Evolutionary conservation across 352 stramenopile genomes (phyloP).

Genomic region (Globisporangium barbulae): DNA sequence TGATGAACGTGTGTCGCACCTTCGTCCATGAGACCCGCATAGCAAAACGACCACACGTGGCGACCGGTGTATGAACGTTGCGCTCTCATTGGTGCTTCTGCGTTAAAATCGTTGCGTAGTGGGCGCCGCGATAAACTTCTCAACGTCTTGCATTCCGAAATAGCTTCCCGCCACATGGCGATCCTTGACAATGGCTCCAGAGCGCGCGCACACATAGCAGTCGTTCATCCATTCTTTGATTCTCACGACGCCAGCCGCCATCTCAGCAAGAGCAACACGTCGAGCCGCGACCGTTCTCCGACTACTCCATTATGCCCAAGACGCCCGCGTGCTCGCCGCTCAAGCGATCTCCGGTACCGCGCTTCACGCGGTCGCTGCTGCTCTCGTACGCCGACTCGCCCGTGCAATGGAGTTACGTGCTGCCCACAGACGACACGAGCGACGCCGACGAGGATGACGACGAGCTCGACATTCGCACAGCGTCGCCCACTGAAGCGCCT

Average conservation of each 20-base stretch:
- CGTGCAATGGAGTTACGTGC: not conserved
- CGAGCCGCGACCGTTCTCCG: not conserved
- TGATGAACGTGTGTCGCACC: too few relatives aligned
- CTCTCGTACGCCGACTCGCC: constrained; percentile 4
- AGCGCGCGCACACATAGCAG: too few relatives aligned
- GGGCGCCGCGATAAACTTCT: too few relatives aligned
- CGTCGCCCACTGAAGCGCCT: not conserved
- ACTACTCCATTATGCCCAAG: not conserved
- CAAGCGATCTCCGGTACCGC: not conserved
- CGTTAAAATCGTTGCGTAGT: too few relatives aligned
- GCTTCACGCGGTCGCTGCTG: constrained; percentile 4
- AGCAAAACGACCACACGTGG: too few relatives aligned
- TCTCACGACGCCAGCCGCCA: not conserved
- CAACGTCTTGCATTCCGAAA: too few relatives aligned
- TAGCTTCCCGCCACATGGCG: too few relatives aligned
- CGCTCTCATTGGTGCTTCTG: too few relatives aligned
- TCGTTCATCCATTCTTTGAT: not conserved
- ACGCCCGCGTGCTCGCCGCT: not conserved
- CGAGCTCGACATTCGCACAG: not conserved
- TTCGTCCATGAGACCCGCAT: too few relatives aligned
- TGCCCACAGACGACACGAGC: not conserved
- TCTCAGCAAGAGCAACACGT: not conserved
- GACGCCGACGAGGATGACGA: not conserved
- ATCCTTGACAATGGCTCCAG: too few relatives aligned
- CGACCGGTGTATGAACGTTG: too few relatives aligned